Evolutionary conservation across 1,284 basidiomycete genomes (phyloP).

Genomic region (Papiliotrema fonsecae): DNA sequence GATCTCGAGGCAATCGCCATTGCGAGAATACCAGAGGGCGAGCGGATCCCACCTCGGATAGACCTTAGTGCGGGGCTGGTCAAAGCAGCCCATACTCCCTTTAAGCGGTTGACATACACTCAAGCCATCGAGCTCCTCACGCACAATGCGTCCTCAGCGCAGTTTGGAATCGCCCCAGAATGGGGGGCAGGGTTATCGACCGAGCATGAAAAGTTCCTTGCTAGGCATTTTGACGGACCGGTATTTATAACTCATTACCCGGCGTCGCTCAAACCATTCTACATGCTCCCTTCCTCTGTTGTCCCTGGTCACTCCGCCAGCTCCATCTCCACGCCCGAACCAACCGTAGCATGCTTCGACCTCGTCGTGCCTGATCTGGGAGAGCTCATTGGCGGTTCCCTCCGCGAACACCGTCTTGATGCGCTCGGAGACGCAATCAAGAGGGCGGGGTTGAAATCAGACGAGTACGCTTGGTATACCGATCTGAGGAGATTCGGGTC

Average conservation of each 20-base stretch:
- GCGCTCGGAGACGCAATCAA: conserved; percentile 57
- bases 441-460: conserved; percentile 52
- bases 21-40: conserved; percentile 6
- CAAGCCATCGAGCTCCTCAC: conserved; percentile 64
- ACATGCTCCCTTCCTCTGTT: conserved; percentile 63
- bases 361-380: conserved; percentile 82
- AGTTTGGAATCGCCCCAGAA: conserved; percentile 55
- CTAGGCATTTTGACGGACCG: conserved; percentile 62
- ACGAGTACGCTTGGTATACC: conserved; percentile 75
- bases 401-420: conserved; percentile 76
- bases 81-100: conserved; percentile 23
- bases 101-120: conserved; percentile 69
- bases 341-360: conserved; percentile 89
- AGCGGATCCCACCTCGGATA: not conserved
- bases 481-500: conserved; percentile 72
- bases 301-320: not conserved
- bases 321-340: conserved; percentile 28
- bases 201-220: conserved; percentile 90
- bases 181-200: conserved; percentile 74
- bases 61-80: not conserved
- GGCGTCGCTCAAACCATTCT: conserved; percentile 78
- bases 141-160: conserved; percentile 46
- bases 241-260: conserved; percentile 93
- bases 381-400: conserved; percentile 85
- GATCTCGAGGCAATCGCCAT: conserved; percentile 24